phyloP scores from a whole-genome alignment of 257 asterid genomes.

The Lantana camara region DNA sequence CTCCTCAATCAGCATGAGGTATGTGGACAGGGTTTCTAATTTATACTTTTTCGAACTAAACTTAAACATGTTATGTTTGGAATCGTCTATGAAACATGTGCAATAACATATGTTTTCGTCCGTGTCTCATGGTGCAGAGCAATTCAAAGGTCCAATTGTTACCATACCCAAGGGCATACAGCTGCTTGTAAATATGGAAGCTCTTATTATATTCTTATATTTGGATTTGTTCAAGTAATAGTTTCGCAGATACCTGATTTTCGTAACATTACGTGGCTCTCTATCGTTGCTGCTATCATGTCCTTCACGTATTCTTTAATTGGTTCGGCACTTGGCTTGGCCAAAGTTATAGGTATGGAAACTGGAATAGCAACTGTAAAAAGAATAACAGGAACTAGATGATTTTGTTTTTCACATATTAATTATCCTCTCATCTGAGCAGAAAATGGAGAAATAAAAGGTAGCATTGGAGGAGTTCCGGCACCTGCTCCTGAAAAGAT shows the following conservation, averaged over 20 bases:
- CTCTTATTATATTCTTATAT: conserved; percentile 51
- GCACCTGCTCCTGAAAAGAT: conserved; percentile 46
- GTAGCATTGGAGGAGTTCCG: conserved; percentile 63
- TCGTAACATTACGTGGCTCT: conserved; percentile 66
- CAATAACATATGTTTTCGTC: background rate
- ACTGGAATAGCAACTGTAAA: no score
- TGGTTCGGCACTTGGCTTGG: conserved; percentile 73
- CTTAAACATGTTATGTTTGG: no score
- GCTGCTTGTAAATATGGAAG: conserved; percentile 47
- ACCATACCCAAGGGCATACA: conserved; percentile 59
- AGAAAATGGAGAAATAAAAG: conserved; percentile 73
- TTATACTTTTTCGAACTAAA: no score
- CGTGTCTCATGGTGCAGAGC: conserved; percentile 56
- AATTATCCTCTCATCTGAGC: no score
- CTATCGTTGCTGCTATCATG: conserved; percentile 72
- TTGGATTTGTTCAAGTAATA: conserved; percentile 59
- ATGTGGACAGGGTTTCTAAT: no score
- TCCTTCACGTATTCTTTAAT: conserved; percentile 64
- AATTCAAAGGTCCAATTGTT: conserved; percentile 71
- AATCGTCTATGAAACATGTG: no score
- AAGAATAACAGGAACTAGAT: no score
- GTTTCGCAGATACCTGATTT: conserved; percentile 77
- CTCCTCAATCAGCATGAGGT: conserved; percentile 45
- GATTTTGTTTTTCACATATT: no score
- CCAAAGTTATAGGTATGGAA: conserved; percentile 70